Conservation (phyloP, 768 basidiomycete genomes). For the Strobilomyces echinocephalus region DNA sequence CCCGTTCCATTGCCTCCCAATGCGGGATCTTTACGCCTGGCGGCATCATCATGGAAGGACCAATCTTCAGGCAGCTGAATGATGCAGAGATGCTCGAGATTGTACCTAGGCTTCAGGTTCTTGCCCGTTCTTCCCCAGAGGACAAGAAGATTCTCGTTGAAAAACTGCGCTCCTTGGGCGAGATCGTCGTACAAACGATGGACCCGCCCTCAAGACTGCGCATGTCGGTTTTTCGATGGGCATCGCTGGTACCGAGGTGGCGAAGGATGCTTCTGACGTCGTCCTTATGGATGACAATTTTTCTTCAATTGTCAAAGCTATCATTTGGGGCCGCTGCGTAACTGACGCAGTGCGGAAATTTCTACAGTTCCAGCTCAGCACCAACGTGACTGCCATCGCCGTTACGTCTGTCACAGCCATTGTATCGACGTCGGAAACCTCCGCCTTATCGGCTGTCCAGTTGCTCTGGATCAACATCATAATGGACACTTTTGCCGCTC, state of each 20-base stretch:
- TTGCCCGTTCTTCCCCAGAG: conserved; percentile 95
- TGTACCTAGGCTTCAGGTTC: conserved; percentile 89
- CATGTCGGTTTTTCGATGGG: conserved; percentile 98
- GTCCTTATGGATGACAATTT: conserved; percentile 99
- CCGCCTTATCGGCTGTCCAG: conserved; percentile 94
- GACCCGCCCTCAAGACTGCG: conserved; percentile 91
- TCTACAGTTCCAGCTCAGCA: conserved; percentile 90
- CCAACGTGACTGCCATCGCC: conserved; percentile 92
- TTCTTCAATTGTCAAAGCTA: conserved; percentile 91
- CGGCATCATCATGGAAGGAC: conserved; percentile 98
- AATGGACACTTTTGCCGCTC: conserved; percentile 98
- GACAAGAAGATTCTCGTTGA: conserved; percentile 94
- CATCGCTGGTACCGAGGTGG: conserved; percentile 94
- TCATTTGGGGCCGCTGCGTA: conserved; percentile 98
- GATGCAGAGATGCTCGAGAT: conserved; percentile 71
- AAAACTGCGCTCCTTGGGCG: conserved; percentile 78
- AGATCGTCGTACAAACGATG: conserved; percentile 95
- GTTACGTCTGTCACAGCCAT: conserved; percentile 92
- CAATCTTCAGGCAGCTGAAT: conserved; percentile 78
- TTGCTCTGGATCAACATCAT: conserved; percentile 98
- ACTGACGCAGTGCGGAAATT: conserved; percentile 98
- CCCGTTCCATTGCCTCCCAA: conserved; percentile 92
- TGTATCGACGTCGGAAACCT: conserved; percentile 66
- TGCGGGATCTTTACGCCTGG: conserved; percentile 94
- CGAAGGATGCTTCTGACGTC: conserved; percentile 98